Conservation (phyloP, 2,329 filamentous ascomycete genomes). For the Periconia sp. region DNA sequence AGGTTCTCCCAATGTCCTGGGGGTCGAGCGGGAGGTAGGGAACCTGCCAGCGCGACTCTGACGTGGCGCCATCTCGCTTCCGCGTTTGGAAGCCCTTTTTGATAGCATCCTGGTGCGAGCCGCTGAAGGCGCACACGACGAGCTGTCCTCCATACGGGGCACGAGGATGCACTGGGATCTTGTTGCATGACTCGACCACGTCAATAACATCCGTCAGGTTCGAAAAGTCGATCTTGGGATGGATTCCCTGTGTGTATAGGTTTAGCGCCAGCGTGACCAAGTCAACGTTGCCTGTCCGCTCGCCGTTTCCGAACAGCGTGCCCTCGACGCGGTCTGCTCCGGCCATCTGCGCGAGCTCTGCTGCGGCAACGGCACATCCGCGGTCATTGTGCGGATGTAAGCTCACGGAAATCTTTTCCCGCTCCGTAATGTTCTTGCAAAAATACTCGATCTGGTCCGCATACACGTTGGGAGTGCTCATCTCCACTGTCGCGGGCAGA, state of each 20-base stretch:
- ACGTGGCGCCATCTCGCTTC: conserved; percentile 62
- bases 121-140: conserved; percentile 91
- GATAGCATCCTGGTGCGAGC: conserved; percentile 94
- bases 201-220: conserved; percentile 86
- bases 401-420: conserved; percentile 86
- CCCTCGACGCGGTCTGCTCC: conserved; percentile 94
- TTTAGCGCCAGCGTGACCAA: conserved; percentile 91
- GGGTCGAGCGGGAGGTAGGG: conserved; percentile 95
- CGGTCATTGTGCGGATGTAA: conserved; percentile 95
- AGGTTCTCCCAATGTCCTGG: conserved; percentile 91
- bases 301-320: conserved; percentile 92
- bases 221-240: conserved; percentile 87
- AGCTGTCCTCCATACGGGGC: conserved; percentile 90
- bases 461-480: conserved; percentile 93
- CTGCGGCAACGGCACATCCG: conserved; percentile 86
- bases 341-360: conserved; percentile 94
- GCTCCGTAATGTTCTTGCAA: conserved; percentile 80
- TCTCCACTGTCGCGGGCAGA: conserved; percentile 92
- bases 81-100: conserved; percentile 84
- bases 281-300: conserved; percentile 94
- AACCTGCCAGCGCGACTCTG: conserved; percentile 78
- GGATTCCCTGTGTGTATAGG: conserved; percentile 90
- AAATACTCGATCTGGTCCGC: conserved; percentile 98
- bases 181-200: conserved; percentile 89
- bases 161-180: conserved; percentile 89